Evolutionary conservation across 306 rosid genomes (phyloP).

Genomic region (Quercus parvula): DNA sequence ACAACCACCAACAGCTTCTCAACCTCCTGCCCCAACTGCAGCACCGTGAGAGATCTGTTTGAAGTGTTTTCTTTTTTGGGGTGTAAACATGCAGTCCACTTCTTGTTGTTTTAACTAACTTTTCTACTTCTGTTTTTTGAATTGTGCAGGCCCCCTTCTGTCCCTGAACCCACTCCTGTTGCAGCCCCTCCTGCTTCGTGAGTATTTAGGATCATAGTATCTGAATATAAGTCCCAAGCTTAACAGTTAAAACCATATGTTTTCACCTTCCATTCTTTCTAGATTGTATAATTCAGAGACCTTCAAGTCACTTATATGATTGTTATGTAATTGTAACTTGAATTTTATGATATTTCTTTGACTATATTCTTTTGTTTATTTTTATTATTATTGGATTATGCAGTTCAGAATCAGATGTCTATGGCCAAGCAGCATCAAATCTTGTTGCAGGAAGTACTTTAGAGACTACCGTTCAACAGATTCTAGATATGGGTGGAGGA

Average conservation of each 20-base stretch:
- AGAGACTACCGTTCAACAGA: conserved; percentile 61
- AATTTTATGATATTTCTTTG: not conserved
- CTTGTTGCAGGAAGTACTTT: conserved; percentile 59
- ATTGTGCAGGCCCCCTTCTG: conserved; percentile 41
- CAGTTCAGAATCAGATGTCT: conserved; percentile 52
- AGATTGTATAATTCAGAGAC: not conserved
- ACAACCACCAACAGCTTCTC: conserved; percentile 25
- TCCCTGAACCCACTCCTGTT: conserved; percentile 35
- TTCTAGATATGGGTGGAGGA: conserved; percentile 86
- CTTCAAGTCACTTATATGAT: not conserved
- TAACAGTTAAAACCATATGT: not conserved
- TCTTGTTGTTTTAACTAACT: not conserved
- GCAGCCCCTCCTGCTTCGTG: conserved; percentile 44
- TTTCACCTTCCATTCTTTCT: not conserved
- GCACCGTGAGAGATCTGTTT: conserved; percentile 30
- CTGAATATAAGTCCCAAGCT: not conserved
- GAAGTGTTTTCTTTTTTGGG: not conserved
- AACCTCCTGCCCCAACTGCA: conserved; percentile 34
- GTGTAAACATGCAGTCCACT: not conserved
- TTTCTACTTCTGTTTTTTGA: conserved; percentile 8
- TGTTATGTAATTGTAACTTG: conserved; percentile 4
- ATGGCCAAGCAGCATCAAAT: conserved; percentile 68
- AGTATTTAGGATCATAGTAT: conserved; percentile 3
- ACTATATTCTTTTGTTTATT: not conserved
- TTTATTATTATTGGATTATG: not conserved